These are phyloP conservation scores for Glycine latifolia DNA, from an alignment of 306 rosid genomes.

Conservation along the genomic window DNA sequence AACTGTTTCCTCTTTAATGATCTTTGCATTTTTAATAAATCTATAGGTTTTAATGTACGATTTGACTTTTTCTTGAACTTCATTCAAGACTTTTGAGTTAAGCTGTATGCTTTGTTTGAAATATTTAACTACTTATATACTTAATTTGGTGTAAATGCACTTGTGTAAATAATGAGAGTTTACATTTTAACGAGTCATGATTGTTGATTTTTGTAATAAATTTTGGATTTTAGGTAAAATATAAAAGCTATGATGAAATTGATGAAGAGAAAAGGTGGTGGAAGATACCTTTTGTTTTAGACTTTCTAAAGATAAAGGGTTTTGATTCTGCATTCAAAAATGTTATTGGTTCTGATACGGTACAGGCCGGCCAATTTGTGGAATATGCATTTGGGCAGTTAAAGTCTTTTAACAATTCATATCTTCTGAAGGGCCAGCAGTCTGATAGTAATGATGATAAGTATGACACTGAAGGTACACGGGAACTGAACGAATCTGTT, in stretches of 20 bases:
- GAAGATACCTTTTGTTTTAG: slow-evolving; percentile 81
- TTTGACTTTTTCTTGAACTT: slow-evolving; percentile 18
- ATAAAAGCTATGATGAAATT: slow-evolving; percentile 84
- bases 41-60: neutral
- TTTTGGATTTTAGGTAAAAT: slow-evolving; percentile 73
- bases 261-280: slow-evolving; percentile 82
- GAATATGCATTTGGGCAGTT: slow-evolving; percentile 92
- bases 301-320: slow-evolving; percentile 72
- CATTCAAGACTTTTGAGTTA: slow-evolving; percentile 6
- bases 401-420: slow-evolving; percentile 73
- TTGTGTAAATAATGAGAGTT: slow-evolving; percentile 7
- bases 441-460: slow-evolving; percentile 45
- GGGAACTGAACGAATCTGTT: slow-evolving; percentile 47
- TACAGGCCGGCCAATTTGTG: slow-evolving; percentile 89
- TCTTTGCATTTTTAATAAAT: slow-evolving; percentile 7
- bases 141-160: slow-evolving; percentile 33
- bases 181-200: slow-evolving; percentile 23
- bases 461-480: slow-evolving; percentile 43
- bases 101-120: slow-evolving; percentile 21
- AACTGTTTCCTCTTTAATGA: slow-evolving; percentile 10
- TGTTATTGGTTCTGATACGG: slow-evolving; percentile 80
- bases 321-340: slow-evolving; percentile 74
- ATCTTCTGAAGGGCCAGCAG: slow-evolving; percentile 56
- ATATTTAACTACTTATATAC: slow-evolving; percentile 3
- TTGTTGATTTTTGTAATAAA: slow-evolving; percentile 41